A percentile compares a stretch with the other conserved stretches of the same genome.
Evolutionary conservation across 2,329 filamentous ascomycete species (phyloP).

Genomic region (Akanthomyces dipterigenus): DNA sequence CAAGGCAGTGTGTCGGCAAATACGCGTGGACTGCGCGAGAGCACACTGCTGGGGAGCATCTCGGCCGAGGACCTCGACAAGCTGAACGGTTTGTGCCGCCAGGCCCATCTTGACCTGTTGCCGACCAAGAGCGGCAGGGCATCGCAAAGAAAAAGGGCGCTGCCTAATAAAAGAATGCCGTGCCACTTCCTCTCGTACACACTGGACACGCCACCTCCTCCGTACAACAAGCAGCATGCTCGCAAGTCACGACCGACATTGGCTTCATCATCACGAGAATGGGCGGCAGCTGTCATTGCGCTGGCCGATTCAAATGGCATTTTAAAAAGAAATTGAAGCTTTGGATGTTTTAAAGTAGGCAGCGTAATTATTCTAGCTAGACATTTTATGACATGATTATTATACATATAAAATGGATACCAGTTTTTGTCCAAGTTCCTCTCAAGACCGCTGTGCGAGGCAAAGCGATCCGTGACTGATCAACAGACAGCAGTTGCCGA

Average conservation of each 20-base stretch:
- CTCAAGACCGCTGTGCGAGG: too few relatives aligned
- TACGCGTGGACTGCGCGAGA: constrained; percentile 10
- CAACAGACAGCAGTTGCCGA: too few relatives aligned
- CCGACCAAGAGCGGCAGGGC: not conserved
- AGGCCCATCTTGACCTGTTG: not conserved
- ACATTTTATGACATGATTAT: not conserved
- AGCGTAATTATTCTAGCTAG: not conserved
- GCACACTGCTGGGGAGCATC: constrained; percentile 18
- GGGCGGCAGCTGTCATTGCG: constrained; percentile 1
- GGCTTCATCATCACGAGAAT: constrained; percentile 1
- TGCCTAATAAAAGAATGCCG: not conserved
- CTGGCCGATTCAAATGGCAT: not conserved
- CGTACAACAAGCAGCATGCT: not conserved
- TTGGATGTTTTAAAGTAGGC: too few relatives aligned
- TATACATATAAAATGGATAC: not conserved
- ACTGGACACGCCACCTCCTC: not conserved
- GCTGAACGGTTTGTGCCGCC: constrained; percentile 14
- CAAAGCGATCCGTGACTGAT: too few relatives aligned
- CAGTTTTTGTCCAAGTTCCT: not conserved
- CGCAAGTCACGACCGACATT: not conserved
- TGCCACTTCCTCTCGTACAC: not conserved
- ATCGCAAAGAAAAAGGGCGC: not conserved
- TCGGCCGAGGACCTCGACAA: constrained; percentile 15
- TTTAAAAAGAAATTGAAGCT: not conserved
- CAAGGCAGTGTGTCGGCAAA: not conserved